Base-by-base conservation (phyloP, 805 yeast genomes). In the Lipomyces lipofer region DNA sequence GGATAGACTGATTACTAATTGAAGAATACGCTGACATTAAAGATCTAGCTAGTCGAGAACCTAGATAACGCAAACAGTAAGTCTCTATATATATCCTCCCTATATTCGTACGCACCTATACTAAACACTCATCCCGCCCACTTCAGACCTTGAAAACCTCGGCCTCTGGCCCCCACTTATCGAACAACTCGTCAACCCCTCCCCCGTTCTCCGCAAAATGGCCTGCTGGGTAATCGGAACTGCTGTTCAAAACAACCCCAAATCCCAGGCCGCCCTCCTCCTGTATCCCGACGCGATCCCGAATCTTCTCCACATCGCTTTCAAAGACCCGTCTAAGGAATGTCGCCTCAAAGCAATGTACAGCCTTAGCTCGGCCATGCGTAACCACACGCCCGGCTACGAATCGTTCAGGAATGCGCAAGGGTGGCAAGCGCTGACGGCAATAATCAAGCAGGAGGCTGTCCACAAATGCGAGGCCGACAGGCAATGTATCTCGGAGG, bases 51-150 rank as follows among this genome's bases (percentile, higher is more conserved):
- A 48, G 85, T 94, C 46, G 98, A 92, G 67, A 90, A 90, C 65
- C 71, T 92, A 56, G 98, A 94, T 70, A 94, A 94, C 69, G 98
- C 98, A 22, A 91, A 92, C 71, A 89, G n/a, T n/a, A n/a, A n/a
- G n/a, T n/a, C n/a, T n/a, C 51, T 56, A 53, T 28, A 54, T 25
- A 10, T 19, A 32, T 17, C 10, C 17, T 10, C 42, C 9, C 10
- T 17, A 10, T 36, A 9, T 17, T 9, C 21, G 9, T 17, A 9
- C 36, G 9, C 15, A 10, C 50, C n/a, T 21, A 17, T 6, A 9
- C 9, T 13, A 7, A 3, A 35, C 15, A 12, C 9, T n/a, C 13
- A 47, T 47, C n/a, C n/a, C n/a, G n/a, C n/a, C n/a, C n/a, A n/a
- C n/a, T n/a, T n/a, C n/a, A n/a, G n/a, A 89, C 65, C 84, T 92